A percentile compares a stretch with the other conserved stretches of the same genome.
Evolutionary conservation across 768 basidiomycete genomes (phyloP).

Genomic region (Lentinula aciculospora): DNA sequence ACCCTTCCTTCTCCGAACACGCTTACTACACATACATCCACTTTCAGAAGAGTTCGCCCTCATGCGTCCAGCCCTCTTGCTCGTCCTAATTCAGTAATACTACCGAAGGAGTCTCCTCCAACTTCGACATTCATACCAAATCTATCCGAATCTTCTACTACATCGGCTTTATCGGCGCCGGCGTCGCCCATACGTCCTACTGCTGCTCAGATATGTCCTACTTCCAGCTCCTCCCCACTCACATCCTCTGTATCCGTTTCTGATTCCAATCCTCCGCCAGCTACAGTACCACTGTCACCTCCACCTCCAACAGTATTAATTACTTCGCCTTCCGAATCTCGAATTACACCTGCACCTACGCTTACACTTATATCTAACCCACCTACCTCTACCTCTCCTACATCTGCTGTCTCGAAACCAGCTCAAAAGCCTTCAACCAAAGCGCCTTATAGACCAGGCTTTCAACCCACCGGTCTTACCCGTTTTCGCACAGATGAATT

Average conservation of each 20-base stretch:
- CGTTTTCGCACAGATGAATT: constrained; percentile 82
- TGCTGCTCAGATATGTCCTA: not conserved
- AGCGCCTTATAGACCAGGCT: constrained; percentile 83
- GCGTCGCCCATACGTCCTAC: not conserved
- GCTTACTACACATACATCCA: not conserved
- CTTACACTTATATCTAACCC: constrained; percentile 14
- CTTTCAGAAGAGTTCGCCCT: constrained; percentile 3
- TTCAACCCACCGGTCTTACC: constrained; percentile 88
- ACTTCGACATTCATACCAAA: not conserved
- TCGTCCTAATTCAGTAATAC: not conserved
- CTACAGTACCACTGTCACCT: not conserved
- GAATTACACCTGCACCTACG: constrained; percentile 10
- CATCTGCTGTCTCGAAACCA: constrained; percentile 35
- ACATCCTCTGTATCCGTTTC: not conserved
- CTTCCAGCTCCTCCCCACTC: not conserved
- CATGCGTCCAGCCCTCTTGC: not conserved
- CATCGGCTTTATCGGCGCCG: not conserved
- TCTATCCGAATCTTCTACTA: not conserved
- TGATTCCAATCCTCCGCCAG: not conserved
- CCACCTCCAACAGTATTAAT: not conserved
- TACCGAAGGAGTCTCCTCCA: not conserved
- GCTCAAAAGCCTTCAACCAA: not conserved
- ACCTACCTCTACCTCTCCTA: constrained; percentile 19
- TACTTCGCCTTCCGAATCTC: not conserved
- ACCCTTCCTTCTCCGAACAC: not conserved